Base-by-base conservation (phyloP, 768 basidiomycete genomes). In the Suillus subluteus region DNA sequence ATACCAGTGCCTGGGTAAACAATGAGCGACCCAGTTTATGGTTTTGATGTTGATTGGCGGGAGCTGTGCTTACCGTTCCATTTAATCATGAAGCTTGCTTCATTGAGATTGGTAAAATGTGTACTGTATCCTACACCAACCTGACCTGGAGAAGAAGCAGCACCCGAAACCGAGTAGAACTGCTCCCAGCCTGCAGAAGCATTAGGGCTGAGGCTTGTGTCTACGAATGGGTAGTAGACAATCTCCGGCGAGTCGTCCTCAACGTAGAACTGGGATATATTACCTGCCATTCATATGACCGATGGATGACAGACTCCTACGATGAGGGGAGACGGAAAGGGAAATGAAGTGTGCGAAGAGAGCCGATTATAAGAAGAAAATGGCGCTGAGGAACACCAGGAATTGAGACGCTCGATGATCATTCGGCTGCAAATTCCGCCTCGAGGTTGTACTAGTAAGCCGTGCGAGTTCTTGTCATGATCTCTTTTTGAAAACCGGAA, bases 241-340 rank as follows among this genome's bases (percentile, higher is more conserved):
- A 92, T 79, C 56, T 81, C 72, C 5, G 91, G 91, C 52, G 91
- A 91, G 63, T 87, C 86, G 74, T 92, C 87, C 76, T 89, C 85
- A 71, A 93, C 79, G 66, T 76, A 69, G 76, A 91, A 80, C 66
- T 82, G 73, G 41, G 46, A 62, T 54, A 63, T 59, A 41, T 46
- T 52, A 65, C 44, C 50, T 68, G 77, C 76, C 77, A 77, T 77
- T 69, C 76, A 79, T 76, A 55, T 55, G 54, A 18, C 70, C 74
- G n/a, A 32, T 21, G 63, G 58, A 32, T 37, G 35, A 70, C 67
- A 58, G 73, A 65, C 70, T 26, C 26, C 78, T 73, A 78, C 79
- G 82, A 82, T 32, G 59, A 85, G 68, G 58, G 35, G 16, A 52
- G 46, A 40, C 58, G 23, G 58, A 59, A 41, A 59, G 67, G 58